Conservation (phyloP, 768 basidiomycete genomes). For the Pleurotus pulmonarius region DNA sequence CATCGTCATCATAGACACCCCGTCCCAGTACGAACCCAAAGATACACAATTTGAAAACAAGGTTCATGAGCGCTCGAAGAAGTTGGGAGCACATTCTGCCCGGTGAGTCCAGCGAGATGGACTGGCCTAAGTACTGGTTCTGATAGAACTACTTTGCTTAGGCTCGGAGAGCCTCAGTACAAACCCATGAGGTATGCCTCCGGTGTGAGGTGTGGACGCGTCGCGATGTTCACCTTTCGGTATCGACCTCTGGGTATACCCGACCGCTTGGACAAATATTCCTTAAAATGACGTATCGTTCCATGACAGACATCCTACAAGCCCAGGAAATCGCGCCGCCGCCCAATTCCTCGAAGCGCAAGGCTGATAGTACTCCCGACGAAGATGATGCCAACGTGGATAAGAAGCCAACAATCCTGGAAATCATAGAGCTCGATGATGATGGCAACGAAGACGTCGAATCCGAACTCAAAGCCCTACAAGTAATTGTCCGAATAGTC, state of each 20-base stretch:
- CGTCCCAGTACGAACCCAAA: too few relatives aligned
- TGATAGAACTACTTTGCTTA: too few relatives aligned
- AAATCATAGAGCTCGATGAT: neutral
- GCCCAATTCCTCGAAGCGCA: neutral
- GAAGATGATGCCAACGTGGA: neutral
- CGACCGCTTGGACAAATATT: too few relatives aligned
- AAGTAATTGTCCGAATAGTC: too few relatives aligned
- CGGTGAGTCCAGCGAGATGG: too few relatives aligned
- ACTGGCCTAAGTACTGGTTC: too few relatives aligned
- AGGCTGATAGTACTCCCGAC: neutral
- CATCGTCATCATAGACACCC: neutral
- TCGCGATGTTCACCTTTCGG: constrained; percentile 12
- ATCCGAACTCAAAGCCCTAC: neutral
- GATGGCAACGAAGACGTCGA: neutral
- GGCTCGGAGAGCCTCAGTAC: constrained; percentile 11
- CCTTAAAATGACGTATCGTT: too few relatives aligned
- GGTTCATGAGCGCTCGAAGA: constrained; percentile 17
- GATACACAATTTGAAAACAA: neutral
- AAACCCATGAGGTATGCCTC: too few relatives aligned
- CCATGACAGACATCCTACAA: constrained; percentile 9
- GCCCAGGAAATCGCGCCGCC: constrained; percentile 12
- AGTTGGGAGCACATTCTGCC: constrained; percentile 11
- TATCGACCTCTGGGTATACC: constrained; percentile 17
- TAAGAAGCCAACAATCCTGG: neutral
- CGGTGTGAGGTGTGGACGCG: too few relatives aligned